Base-by-base conservation (phyloP, 176 grass and related monocot species). In the Oryza coarctata region DNA sequence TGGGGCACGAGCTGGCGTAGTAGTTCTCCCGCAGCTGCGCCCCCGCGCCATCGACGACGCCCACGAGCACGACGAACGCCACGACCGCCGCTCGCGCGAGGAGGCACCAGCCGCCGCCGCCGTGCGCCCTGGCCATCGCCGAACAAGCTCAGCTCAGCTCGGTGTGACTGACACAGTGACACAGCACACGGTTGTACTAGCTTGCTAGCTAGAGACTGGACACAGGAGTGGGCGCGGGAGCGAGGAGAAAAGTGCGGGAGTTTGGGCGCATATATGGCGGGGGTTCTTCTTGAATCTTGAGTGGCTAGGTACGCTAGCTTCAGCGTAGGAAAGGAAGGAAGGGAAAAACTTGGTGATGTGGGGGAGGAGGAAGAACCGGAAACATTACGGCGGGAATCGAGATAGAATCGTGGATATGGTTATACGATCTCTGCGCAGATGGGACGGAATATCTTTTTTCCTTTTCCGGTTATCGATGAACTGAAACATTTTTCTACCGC, bases 1-100 rank as follows among this genome's bases (percentile, higher is more conserved):
- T 95, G 1, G 90, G 93, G 85, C 93, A 95, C 50, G 60, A 81
- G 78, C 73, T 90, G 35, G 31, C 70, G 86, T 95, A 95, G 85
- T 92, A 95, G 84, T 90, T 90, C 93, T 88, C 82, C 34, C 76
- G 82, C 23, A 95, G 79, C 82, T 95, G 90, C 68, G 85, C 90
- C 5, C 39, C 12, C 57, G 77, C 88, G 0, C n/a, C 67, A 14
- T 29, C 71, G 2, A 3, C 8, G 12, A 36, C 0, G 78, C 32
- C 11, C 14, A 43, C 27, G 5, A 85, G 32, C 0, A 25, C 78
- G 3, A 32, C 72, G 14, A n/a, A 63, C 0, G 33, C 20, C 6
- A 76, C 1, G 6, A 77, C 3, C 34, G 63, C 76, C 7, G 70
- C 49, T 15, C 17, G 31, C 9, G 10, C 4, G 7, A 77, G 7